These are phyloP conservation scores for Starmerella floricola DNA, from an alignment of 805 yeast genomes.

Conservation along the genomic window DNA sequence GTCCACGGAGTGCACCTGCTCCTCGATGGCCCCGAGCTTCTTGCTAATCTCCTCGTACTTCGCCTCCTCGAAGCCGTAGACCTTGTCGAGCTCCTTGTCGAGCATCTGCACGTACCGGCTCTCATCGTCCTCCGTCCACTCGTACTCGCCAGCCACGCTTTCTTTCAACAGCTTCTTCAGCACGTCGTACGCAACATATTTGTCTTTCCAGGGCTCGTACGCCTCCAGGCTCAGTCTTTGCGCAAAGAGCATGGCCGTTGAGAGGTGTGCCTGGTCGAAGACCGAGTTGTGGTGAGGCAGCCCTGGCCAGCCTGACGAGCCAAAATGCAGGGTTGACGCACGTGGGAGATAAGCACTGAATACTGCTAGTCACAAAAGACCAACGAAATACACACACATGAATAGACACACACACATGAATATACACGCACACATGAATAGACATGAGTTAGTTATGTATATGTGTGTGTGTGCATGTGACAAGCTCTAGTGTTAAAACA, in stretches of 20 bases:
- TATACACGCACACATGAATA: no score
- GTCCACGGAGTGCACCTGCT: slow-evolving; percentile 33
- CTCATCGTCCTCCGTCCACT: slow-evolving; percentile 75
- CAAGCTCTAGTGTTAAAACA: no score
- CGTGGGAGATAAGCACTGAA: not conserved
- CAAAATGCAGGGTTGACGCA: no score
- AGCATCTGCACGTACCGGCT: slow-evolving; percentile 64
- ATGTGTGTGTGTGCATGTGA: no score
- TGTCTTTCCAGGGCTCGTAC: slow-evolving; percentile 82
- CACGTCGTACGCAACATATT: slow-evolving; percentile 83
- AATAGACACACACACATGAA: no score
- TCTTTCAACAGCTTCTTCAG: slow-evolving; percentile 71
- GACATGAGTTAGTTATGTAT: no score
- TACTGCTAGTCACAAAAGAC: no score
- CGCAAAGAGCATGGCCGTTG: slow-evolving; percentile 87
- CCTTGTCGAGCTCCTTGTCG: slow-evolving; percentile 83
- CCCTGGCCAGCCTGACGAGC: no score
- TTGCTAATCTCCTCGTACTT: slow-evolving; percentile 59
- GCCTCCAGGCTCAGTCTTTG: slow-evolving; percentile 68
- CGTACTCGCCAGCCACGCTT: slow-evolving; percentile 31
- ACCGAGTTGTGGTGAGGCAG: no score
- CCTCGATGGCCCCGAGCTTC: slow-evolving; percentile 52
- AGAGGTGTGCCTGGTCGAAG: no score
- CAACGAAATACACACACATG: no score
- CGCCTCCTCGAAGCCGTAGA: slow-evolving; percentile 68